These are phyloP conservation scores for Naegleria fowleri DNA, from an alignment of 208 protist species.

Conservation along the genomic window DNA sequence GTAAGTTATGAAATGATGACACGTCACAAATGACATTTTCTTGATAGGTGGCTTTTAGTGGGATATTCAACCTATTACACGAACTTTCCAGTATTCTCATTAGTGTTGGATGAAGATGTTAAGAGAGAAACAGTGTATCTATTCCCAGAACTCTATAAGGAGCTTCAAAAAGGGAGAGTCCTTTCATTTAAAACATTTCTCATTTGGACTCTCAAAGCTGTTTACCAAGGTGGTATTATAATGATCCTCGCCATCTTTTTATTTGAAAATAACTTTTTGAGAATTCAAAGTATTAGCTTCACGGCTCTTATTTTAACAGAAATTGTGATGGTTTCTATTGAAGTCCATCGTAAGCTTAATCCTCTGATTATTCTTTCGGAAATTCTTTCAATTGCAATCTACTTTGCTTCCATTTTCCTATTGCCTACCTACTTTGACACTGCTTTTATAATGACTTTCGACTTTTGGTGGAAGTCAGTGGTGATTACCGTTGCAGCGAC, in stretches of 20 bases:
- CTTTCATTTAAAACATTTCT: conserved; percentile 75
- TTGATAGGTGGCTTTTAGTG: conserved; percentile 73
- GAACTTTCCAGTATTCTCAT: conserved; percentile 91
- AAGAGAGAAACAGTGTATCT: conserved; percentile 74
- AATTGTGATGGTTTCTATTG: conserved; percentile 84
- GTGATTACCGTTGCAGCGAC: conserved; percentile 44
- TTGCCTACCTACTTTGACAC: conserved; percentile 82
- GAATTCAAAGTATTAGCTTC: conserved; percentile 94
- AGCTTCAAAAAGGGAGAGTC: conserved; percentile 86
- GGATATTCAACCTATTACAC: conserved; percentile 96
- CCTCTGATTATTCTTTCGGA: conserved; percentile 75
- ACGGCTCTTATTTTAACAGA: conserved; percentile 94
- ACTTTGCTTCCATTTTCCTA: conserved; percentile 78
- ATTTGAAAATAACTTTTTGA: conserved; percentile 85
- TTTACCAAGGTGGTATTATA: conserved; percentile 79
- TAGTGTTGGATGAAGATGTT: conserved; percentile 94
- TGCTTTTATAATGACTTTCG: conserved; percentile 74
- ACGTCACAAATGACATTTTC: conserved; percentile 20
- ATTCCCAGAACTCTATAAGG: conserved; percentile 94
- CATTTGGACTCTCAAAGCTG: conserved; percentile 58
- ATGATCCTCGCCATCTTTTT: conserved; percentile 86
- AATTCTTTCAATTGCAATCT: conserved; percentile 73
- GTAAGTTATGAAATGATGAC: conserved; percentile 14
- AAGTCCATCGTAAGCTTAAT: conserved; percentile 74
- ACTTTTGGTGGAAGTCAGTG: conserved; percentile 44